phyloP scores from a whole-genome alignment of 2,329 filamentous ascomycete species.

The Diaporthe aspalathi region DNA sequence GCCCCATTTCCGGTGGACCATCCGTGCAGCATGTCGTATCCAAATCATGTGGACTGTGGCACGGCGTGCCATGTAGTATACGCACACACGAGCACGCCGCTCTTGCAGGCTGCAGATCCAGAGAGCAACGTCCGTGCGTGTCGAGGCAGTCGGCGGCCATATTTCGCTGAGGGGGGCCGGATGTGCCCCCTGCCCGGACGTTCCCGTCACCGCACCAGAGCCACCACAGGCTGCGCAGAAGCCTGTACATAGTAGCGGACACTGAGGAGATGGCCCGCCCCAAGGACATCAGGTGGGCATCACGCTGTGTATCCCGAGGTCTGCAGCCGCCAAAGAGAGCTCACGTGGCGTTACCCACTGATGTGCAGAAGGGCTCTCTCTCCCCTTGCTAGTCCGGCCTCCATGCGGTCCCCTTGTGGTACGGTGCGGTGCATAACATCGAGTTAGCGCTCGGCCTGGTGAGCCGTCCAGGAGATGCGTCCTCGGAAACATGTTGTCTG shows the following conservation, averaged over 20 bases:
- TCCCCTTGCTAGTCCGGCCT: slow-evolving; percentile 37
- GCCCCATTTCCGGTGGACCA: slow-evolving; percentile 19
- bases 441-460: slow-evolving; percentile 35
- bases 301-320: slow-evolving; percentile 36
- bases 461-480: slow-evolving; percentile 4
- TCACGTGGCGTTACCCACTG: slow-evolving; percentile 40
- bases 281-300: slow-evolving; percentile 26
- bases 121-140: slow-evolving; percentile 25
- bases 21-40: slow-evolving; percentile 36
- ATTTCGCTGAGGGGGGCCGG: slow-evolving; percentile 11
- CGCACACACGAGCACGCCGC: slow-evolving; percentile 5
- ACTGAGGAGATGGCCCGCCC: not conserved
- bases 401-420: slow-evolving; percentile 24
- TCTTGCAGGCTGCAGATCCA: slow-evolving; percentile 26
- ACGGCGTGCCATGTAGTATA: slow-evolving; percentile 20
- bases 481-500: not conserved
- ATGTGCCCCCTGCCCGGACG: slow-evolving; percentile 27
- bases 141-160: slow-evolving; percentile 12
- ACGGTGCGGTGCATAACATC: slow-evolving; percentile 26
- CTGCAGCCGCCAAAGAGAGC: slow-evolving; percentile 36
- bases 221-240: not conserved
- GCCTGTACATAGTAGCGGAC: not conserved
- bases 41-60: slow-evolving; percentile 29
- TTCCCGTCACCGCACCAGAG: slow-evolving; percentile 28
- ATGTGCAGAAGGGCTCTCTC: slow-evolving; percentile 36